Base-by-base conservation (phyloP, 768 basidiomycete genomes). In the Pilatotrama ljubarskyi region DNA sequence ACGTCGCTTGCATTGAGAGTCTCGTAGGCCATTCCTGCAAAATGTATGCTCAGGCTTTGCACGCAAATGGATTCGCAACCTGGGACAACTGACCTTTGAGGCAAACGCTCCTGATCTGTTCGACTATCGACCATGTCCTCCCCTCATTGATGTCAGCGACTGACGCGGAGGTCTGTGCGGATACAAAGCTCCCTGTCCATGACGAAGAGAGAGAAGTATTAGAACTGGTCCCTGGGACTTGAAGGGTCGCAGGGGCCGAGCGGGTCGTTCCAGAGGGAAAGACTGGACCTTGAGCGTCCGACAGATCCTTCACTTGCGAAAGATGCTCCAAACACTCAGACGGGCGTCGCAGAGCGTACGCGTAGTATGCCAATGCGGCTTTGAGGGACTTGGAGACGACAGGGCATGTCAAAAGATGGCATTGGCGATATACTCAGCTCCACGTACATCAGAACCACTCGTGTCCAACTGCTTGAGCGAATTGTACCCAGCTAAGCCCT, bases 21-120 rank as follows among this genome's bases (percentile, higher is more conserved):
- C 70, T 96, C 94, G 55, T 82, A 73, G 4, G 83, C 84, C 86
- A 95, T 90, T 53, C 93, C 94, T 93, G 63, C n/a, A 51, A 56
- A 54, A 22, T 9, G 5, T 2, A 46, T 5, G 41, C 32, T 22
- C 57, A 49, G 51, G 55, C 6, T n/a, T 14, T 10, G 5, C 15
- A 8, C 18, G 9, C 15, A 9, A 18, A 17, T 38, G 36, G 24
- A 51, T 49, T 18, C 15, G 37, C 29, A 24, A 53, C 14, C 3
- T 5, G 29, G 29, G 29, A 32, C 29, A 5, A 70, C 77, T 63
- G 36, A 91, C 93, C 93, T 79, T 89, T 82, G 24, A 95, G 74
- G 71, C 91, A 93, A 47, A 87, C 74, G 50, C 88, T 90, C 37
- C 93, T 82, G 58, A 95, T 74, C 2, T 85, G 80, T 69, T 95